phyloP scores from a whole-genome alignment of 2,329 filamentous ascomycete genomes.

The Penicillium sp. region DNA sequence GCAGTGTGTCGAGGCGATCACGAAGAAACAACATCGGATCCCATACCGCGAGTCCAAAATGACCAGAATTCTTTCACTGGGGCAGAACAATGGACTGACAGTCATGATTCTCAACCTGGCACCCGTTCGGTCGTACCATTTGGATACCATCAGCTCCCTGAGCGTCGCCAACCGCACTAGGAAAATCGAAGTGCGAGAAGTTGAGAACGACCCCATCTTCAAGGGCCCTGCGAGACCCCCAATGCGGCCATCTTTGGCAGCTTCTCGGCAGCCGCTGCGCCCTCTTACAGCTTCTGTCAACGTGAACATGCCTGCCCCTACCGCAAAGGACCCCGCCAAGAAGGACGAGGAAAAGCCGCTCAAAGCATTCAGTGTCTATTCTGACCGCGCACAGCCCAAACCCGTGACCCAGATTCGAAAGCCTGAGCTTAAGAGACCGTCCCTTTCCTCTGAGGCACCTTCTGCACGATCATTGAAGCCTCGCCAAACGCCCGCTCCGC shows the following conservation, averaged over 20 bases:
- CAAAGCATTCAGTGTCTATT: slow-evolving; percentile 83
- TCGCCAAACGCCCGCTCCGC: slow-evolving; percentile 26
- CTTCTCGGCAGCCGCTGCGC: slow-evolving; percentile 68
- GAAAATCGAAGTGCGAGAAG: slow-evolving; percentile 90
- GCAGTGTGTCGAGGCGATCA: slow-evolving; percentile 93
- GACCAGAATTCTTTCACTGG: slow-evolving; percentile 86
- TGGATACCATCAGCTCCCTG: slow-evolving; percentile 87
- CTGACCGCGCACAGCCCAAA: slow-evolving; percentile 58
- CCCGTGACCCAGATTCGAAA: slow-evolving; percentile 34
- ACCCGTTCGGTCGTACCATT: slow-evolving; percentile 83
- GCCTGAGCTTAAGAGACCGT: slow-evolving; percentile 44
- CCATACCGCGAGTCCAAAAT: slow-evolving; percentile 96
- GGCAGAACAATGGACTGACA: slow-evolving; percentile 91
- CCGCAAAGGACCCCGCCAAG: slow-evolving; percentile 48
- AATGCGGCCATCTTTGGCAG: slow-evolving; percentile 37
- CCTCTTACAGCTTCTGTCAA: slow-evolving; percentile 72
- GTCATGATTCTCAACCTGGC: slow-evolving; percentile 96
- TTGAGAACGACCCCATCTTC: slow-evolving; percentile 91
- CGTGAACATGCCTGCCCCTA: slow-evolving; percentile 57
- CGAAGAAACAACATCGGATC: slow-evolving; percentile 66
- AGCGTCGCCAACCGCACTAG: slow-evolving; percentile 95
- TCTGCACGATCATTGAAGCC: slow-evolving; percentile 48
- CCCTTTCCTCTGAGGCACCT: slow-evolving; percentile 33
- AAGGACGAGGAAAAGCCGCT: slow-evolving; percentile 62
- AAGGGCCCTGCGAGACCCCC: slow-evolving; percentile 63